Evolutionary conservation across 2,329 filamentous ascomycete species (phyloP).

Genomic region (Aspergillus puulaauensis): DNA sequence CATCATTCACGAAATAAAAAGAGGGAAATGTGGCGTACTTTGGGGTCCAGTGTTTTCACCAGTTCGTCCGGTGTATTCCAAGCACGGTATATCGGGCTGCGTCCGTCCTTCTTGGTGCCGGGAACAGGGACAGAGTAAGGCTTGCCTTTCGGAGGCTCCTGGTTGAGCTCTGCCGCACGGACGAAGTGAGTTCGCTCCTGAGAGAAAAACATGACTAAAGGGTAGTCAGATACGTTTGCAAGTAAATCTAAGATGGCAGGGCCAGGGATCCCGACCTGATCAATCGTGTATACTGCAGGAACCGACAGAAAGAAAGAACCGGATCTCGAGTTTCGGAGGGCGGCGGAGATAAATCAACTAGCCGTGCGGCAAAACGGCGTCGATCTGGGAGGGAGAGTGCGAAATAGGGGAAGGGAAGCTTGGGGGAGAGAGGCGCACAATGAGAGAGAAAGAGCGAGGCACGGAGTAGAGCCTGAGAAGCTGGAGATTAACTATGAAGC

Average conservation of each 20-base stretch:
- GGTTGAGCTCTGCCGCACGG: constrained; percentile 52
- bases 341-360: background rate
- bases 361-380: background rate
- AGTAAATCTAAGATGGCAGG: background rate
- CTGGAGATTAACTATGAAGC: background rate
- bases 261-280: background rate
- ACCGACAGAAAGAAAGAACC: background rate
- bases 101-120: constrained; percentile 69
- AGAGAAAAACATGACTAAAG: constrained; percentile 38
- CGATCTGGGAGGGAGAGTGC: background rate
- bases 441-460: background rate
- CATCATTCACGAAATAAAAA: background rate
- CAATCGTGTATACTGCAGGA: background rate
- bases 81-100: constrained; percentile 78
- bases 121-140: constrained; percentile 79
- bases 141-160: constrained; percentile 68
- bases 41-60: constrained; percentile 69
- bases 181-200: constrained; percentile 33
- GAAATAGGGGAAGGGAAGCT: background rate
- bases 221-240: background rate
- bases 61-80: constrained; percentile 74
- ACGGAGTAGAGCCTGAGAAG: background rate
- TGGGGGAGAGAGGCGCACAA: background rate
- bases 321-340: background rate
- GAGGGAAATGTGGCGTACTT: constrained; percentile 41